Conservation (phyloP, 257 asterid genomes). For the Lavandula angustifolia region DNA sequence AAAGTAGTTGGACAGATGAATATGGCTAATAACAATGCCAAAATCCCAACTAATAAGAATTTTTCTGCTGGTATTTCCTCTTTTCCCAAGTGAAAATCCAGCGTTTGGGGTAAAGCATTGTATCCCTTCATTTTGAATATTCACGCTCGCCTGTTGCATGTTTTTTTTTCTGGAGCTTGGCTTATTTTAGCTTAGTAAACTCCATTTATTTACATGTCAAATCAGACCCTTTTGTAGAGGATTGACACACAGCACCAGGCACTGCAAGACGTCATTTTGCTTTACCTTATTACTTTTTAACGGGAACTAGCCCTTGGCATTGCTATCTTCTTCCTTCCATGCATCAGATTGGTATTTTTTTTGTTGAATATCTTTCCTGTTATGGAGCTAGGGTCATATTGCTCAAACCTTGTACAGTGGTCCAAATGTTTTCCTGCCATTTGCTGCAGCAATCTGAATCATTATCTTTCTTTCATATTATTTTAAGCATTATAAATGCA, state of each 20-base stretch:
- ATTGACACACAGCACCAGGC: constrained; percentile 17
- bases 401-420: constrained; percentile 10
- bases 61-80: constrained; percentile 45
- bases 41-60: constrained; percentile 26
- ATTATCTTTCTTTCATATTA: constrained; percentile 14
- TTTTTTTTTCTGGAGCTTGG: constrained; percentile 8
- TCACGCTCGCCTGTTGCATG: constrained; percentile 1
- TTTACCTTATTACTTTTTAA: constrained; percentile 20
- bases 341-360: constrained; percentile 12
- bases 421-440: constrained; percentile 9
- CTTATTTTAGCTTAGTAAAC: constrained; percentile 8
- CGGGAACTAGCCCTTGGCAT: constrained; percentile 11
- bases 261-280: constrained; percentile 12
- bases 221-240: constrained; percentile 7
- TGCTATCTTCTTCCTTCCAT: constrained; percentile 24
- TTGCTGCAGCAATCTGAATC: constrained; percentile 13
- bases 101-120: constrained; percentile 20
- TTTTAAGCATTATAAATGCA: constrained; percentile 23
- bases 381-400: constrained; percentile 18
- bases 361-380: constrained; percentile 17
- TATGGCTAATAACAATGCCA: constrained; percentile 28
- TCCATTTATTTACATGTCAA: constrained; percentile 14
- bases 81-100: constrained; percentile 29
- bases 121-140: constrained; percentile 25
- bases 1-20: constrained; percentile 33